These are phyloP conservation scores for Glycine tomentella DNA, from an alignment of 306 rosid species.

Conservation along the genomic window DNA sequence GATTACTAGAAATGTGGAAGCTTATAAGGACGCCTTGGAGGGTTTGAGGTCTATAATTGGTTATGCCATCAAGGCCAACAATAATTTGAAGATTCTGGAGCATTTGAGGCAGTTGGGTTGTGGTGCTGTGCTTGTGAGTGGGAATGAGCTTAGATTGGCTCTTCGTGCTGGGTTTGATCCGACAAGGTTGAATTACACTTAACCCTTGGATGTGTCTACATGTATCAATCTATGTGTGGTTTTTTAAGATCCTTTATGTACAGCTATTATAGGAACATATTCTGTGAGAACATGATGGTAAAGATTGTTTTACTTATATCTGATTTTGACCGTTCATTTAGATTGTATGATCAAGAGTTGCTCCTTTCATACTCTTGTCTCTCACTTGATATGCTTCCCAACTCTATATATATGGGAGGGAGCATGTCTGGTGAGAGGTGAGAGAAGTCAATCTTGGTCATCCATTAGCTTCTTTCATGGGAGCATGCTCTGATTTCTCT, in stretches of 20 bases:
- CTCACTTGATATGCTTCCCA: too few relatives aligned
- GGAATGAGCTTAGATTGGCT: conserved; percentile 88
- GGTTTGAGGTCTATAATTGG: conserved; percentile 80
- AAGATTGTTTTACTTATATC: background rate
- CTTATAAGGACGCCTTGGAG: conserved; percentile 77
- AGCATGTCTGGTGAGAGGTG: background rate
- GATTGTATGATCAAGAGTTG: background rate
- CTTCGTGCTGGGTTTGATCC: conserved; percentile 89
- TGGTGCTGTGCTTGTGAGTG: conserved; percentile 97
- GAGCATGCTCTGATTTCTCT: background rate
- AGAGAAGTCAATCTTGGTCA: background rate
- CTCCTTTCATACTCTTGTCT: too few relatives aligned
- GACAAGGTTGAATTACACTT: conserved; percentile 58
- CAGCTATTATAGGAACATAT: background rate
- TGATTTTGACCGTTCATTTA: background rate
- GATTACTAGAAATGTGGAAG: conserved; percentile 82
- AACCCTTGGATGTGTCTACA: conserved; percentile 1
- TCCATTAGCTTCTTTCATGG: background rate
- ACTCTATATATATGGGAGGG: background rate
- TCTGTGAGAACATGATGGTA: background rate
- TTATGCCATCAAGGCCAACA: conserved; percentile 92
- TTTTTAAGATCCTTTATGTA: background rate
- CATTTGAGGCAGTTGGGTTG: conserved; percentile 86
- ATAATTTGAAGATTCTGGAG: conserved; percentile 83
- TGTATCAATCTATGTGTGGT: conserved; percentile 16